Percentiles rank a stretch among this genome's conserved stretches.
phyloP scores from a whole-genome alignment of 257 asterid genomes.

The Solanum appendiculatum region DNA sequence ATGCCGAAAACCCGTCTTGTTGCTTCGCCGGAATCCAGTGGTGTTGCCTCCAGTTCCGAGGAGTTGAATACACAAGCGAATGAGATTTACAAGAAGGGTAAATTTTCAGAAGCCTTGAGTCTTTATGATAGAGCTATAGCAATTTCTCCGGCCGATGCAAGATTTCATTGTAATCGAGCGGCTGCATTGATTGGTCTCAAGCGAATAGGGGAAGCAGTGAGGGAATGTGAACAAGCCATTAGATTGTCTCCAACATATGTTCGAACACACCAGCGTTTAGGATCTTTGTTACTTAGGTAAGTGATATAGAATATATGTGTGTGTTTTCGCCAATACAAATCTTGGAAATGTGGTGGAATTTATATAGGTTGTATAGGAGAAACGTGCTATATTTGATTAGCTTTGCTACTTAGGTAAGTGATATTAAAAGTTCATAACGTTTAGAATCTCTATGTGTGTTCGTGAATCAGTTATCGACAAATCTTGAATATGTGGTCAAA shows the following conservation, averaged over 20 bases:
- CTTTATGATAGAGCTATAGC: slow-evolving; percentile 57
- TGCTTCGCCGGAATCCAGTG: too few species aligned
- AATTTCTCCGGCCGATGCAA: slow-evolving; percentile 35
- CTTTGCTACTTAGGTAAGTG: too few species aligned
- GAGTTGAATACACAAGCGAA: slow-evolving; percentile 58
- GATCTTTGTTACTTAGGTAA: slow-evolving; percentile 55
- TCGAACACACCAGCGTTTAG: slow-evolving; percentile 62
- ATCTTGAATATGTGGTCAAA: background rate
- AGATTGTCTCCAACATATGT: slow-evolving; percentile 51
- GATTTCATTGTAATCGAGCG: slow-evolving; percentile 48
- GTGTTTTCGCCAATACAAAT: too few species aligned
- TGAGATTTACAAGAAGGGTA: slow-evolving; percentile 47
- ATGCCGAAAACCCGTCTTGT: too few species aligned
- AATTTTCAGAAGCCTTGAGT: slow-evolving; percentile 43
- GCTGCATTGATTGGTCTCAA: slow-evolving; percentile 54
- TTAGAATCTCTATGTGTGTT: background rate
- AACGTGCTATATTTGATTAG: too few species aligned
- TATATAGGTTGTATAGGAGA: too few species aligned
- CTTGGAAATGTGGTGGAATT: too few species aligned
- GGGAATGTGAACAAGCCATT: slow-evolving; percentile 69
- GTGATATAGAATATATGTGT: too few species aligned
- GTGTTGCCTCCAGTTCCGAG: too few species aligned
- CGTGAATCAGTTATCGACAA: background rate
- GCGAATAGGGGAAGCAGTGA: slow-evolving; percentile 39
- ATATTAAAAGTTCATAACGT: too few species aligned